Evolutionary conservation across 2,329 filamentous ascomycete species (phyloP), one percentile per base, ranked within the genome.

Genomic region (Coniella vitis): DNA sequence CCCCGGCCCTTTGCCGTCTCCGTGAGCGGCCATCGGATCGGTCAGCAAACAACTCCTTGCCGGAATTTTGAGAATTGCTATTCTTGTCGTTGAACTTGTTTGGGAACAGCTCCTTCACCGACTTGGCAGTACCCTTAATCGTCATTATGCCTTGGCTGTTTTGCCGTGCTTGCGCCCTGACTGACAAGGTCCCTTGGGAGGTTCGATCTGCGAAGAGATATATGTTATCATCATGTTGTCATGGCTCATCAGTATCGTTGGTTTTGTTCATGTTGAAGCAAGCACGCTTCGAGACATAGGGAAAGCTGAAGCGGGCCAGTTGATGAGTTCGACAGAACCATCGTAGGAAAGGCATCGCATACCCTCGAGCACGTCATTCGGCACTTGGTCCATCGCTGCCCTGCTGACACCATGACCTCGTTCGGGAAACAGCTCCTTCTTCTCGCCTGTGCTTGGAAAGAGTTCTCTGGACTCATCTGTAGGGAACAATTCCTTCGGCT

Each of bases 1-100:
- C 86, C 58, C 87, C 83, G 0, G 86, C 86, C 60, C 73, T 81
- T 57, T 84, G 79, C 55, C 86, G 76, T 54, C 71, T 74, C 51
- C 73, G 72, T 13, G 76, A 73, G 54, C 81, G 71, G 2, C 77
- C 78, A 46, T 79, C 75, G 21, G 81, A 60, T 54, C 70, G 80
- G 51, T 81, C 76, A 1, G 75, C 73, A 58, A 89, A 86, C 14
- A 88, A 64, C 61, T 90, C 86, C 64, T 86, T 88, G 43, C 79
- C 80, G 2, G 75, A 66, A 60, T 87, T 87, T 5, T 42, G 40
- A 13, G 29, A 12, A 55, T 55, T 63, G 21, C 70, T 71, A 16
- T 39, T 42, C n/a, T 39, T 44, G 29, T 41, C 20, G 40, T 35
- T 38, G 38, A 81, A 76, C 55, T 80, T 84, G 14, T 73, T 73